These are phyloP conservation scores for Ambispora gerdemannii DNA, from an alignment of 192 early-diverging fungal species.

Conservation along the genomic window DNA sequence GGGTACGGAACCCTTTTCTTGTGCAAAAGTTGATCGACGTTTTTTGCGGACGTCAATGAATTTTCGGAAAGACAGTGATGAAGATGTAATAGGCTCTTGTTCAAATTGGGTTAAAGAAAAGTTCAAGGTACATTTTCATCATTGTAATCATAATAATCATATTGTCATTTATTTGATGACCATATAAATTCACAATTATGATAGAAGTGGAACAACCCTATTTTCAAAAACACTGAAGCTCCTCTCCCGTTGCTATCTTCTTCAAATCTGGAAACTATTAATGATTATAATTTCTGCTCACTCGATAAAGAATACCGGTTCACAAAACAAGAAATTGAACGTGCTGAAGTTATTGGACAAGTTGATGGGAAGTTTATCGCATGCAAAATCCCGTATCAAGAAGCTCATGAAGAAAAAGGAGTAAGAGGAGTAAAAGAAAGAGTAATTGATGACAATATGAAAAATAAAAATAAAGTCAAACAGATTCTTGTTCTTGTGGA, in stretches of 20 bases:
- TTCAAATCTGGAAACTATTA: background rate
- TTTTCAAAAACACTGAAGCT: slow-evolving; percentile 34
- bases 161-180: no score
- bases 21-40: slow-evolving; percentile 17
- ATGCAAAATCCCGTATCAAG: slow-evolving; percentile 31
- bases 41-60: slow-evolving; percentile 13
- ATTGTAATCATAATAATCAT: no score
- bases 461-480: background rate
- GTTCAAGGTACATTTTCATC: slow-evolving; percentile 19
- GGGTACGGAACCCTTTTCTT: background rate
- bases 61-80: background rate
- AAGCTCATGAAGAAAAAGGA: background rate
- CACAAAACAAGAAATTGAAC: slow-evolving; percentile 41
- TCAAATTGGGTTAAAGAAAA: slow-evolving; percentile 41
- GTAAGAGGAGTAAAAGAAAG: no score
- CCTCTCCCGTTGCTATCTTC: slow-evolving; percentile 27
- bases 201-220: slow-evolving; percentile 36
- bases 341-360: slow-evolving; percentile 55
- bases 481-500: slow-evolving; percentile 57
- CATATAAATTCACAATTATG: no score
- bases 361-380: slow-evolving; percentile 68
- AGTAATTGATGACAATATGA: no score
- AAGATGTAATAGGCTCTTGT: background rate
- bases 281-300: background rate
- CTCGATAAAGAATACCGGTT: slow-evolving; percentile 35